Evolutionary conservation across 768 basidiomycete species (phyloP).

Genomic region (Leccinum barrowsii): DNA sequence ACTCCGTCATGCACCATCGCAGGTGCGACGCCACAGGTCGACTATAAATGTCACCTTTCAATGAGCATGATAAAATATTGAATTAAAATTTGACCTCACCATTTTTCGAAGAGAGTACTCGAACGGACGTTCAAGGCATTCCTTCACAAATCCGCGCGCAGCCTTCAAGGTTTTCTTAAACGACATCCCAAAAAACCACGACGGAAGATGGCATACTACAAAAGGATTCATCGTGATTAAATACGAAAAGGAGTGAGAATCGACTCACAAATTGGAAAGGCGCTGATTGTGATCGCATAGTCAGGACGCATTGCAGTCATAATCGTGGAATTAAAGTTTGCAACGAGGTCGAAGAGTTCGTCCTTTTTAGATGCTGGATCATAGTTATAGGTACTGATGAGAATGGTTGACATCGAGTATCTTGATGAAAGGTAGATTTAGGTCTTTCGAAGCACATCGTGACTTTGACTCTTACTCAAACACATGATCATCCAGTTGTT

Average conservation of each 20-base stretch:
- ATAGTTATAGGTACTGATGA: conserved; percentile 8
- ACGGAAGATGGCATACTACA: conserved; percentile 2
- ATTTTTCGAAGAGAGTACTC: neutral
- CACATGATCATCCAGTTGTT: neutral
- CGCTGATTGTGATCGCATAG: neutral
- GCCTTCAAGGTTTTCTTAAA: conserved; percentile 2
- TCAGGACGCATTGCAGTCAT: neutral
- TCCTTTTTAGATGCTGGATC: conserved; percentile 2
- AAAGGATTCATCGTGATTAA: neutral
- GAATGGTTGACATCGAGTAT: conserved; percentile 1
- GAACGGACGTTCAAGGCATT: conserved; percentile 3
- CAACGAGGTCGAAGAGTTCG: neutral
- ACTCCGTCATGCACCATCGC: conserved; percentile 8
- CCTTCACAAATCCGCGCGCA: neutral
- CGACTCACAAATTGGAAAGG: conserved; percentile 1
- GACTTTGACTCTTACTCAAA: neutral
- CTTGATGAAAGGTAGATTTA: neutral
- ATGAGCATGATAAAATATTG: neutral
- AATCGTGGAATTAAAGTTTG: neutral
- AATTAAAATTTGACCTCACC: neutral
- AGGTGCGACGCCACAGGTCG: neutral
- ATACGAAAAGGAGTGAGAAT: neutral
- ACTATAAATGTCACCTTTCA: neutral
- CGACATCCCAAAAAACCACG: conserved; percentile 4
- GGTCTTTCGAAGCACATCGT: neutral